Conservation (phyloP, 306 rosid genomes). For the Pyrus bretschneideri region DNA sequence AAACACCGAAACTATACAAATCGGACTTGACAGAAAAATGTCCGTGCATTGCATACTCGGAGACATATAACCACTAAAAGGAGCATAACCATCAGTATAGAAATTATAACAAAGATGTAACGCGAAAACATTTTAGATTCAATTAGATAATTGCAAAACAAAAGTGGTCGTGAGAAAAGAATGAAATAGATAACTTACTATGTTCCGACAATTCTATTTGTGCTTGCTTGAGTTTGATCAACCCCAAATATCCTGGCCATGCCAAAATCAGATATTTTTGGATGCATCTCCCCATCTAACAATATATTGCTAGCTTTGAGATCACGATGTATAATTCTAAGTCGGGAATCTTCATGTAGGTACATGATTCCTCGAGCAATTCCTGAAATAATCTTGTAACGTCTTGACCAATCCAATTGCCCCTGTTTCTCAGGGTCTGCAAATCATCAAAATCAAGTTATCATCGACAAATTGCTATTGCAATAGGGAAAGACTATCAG, state of each 20-base stretch:
- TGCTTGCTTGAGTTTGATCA: conserved; percentile 12
- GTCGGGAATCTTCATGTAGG: conserved; percentile 2
- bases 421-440: conserved; percentile 1
- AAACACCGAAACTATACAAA: conserved; percentile 18
- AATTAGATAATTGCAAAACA: too few relatives aligned
- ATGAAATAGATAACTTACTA: neutral
- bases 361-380: conserved; percentile 6
- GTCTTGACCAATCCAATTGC: conserved; percentile 3
- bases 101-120: too few relatives aligned
- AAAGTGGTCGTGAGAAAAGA: too few relatives aligned
- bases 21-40: conserved; percentile 13
- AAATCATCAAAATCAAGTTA: neutral
- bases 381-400: neutral
- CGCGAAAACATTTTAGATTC: too few relatives aligned
- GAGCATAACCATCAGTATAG: too few relatives aligned
- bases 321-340: conserved; percentile 6
- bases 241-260: conserved; percentile 13
- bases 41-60: conserved; percentile 13
- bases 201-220: conserved; percentile 10
- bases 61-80: conserved; percentile 4
- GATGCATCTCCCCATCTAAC: neutral
- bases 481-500: neutral
- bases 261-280: conserved; percentile 14
- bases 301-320: conserved; percentile 1
- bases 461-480: neutral